phyloP scores from a whole-genome alignment of 75 land plant species.

The Pseudotsuga menziesii region DNA sequence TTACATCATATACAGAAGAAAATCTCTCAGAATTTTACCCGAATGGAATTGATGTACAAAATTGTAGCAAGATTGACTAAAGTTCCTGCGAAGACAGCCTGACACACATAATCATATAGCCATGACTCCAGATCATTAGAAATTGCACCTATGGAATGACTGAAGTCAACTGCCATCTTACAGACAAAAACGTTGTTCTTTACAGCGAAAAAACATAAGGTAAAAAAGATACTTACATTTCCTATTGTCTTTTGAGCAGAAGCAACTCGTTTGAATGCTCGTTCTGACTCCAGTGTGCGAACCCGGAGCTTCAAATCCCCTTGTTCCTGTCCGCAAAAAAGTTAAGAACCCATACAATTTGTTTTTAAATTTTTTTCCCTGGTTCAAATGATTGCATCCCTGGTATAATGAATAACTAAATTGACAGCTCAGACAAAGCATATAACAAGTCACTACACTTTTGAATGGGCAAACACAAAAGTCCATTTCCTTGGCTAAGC shows the following conservation, averaged over 20 bases:
- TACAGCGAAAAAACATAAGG: not conserved
- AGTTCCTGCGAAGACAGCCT: constrained; percentile 92
- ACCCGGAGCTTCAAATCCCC: constrained; percentile 98
- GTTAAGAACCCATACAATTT: not conserved
- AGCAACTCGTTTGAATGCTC: constrained; percentile 96
- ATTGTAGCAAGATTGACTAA: constrained; percentile 87
- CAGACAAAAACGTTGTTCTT: not conserved
- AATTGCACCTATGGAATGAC: not conserved
- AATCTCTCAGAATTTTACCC: constrained; percentile 37
- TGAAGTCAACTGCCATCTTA: not conserved
- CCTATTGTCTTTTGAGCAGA: constrained; percentile 83
- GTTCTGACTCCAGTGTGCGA: constrained; percentile 89
- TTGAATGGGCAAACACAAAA: not conserved
- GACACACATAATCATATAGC: constrained; percentile 10
- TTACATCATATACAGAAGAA: not conserved
- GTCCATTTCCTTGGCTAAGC: not conserved
- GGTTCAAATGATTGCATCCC: constrained; percentile 1
- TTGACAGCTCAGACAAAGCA: not conserved
- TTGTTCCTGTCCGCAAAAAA: constrained; percentile 71
- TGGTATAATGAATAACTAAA: not conserved
- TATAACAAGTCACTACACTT: not conserved
- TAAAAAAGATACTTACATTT: constrained; percentile 39
- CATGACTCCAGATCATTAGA: not conserved
- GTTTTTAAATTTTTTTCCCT: not conserved
- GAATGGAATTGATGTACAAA: constrained; percentile 68